Percentiles rank a stretch among this genome's conserved stretches.
phyloP scores from a whole-genome alignment of 371 early-diverging fungal species.

The Mucor sp. region DNA sequence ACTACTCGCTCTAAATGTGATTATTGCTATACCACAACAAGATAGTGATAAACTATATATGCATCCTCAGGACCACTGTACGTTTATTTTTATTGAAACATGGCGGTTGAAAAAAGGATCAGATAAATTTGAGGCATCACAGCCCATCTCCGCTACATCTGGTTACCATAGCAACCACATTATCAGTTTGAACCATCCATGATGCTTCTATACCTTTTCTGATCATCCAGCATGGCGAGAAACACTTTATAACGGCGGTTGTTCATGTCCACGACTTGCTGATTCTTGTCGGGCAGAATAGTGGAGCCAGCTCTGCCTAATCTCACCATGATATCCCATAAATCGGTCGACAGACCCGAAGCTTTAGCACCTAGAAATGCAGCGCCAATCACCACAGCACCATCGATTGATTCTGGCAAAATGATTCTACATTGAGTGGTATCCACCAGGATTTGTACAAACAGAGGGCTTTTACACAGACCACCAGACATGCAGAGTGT shows the following conservation, averaged over 20 bases:
- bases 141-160: neutral
- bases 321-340: conserved; percentile 64
- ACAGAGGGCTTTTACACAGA: conserved; percentile 63
- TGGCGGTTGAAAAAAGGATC: neutral
- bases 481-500: conserved; percentile 74
- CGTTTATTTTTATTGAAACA: neutral
- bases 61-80: neutral
- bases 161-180: neutral
- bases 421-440: conserved; percentile 57
- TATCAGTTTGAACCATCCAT: conserved; percentile 34
- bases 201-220: conserved; percentile 54
- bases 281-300: conserved; percentile 47
- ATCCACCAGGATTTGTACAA: conserved; percentile 66
- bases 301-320: conserved; percentile 56
- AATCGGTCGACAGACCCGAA: conserved; percentile 31
- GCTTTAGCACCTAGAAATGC: conserved; percentile 71
- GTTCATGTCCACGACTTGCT: conserved; percentile 43
- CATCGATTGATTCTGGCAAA: conserved; percentile 60
- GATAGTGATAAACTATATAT: neutral
- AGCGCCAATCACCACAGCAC: conserved; percentile 73
- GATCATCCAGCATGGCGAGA: conserved; percentile 59
- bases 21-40: neutral
- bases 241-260: conserved; percentile 60
- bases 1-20: neutral
- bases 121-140: neutral